phyloP scores from a whole-genome alignment of 108 stramenopile species.

The Seminavis robusta region DNA sequence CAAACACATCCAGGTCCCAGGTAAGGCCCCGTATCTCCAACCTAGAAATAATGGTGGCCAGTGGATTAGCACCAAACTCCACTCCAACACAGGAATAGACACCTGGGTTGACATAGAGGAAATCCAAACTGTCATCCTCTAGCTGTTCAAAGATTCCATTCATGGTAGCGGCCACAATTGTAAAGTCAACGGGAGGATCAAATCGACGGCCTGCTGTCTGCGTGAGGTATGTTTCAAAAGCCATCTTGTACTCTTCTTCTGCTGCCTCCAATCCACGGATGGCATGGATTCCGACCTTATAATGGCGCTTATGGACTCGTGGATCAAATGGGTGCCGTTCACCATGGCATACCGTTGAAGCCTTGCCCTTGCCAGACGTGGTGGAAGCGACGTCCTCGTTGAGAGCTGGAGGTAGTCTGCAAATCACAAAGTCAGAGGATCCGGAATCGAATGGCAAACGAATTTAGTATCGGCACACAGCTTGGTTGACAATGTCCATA shows the following conservation, averaged over 20 bases:
- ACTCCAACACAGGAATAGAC: conserved; percentile 13
- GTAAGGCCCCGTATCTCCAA: not conserved
- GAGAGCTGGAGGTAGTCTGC: too few relatives aligned
- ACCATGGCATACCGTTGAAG: too few relatives aligned
- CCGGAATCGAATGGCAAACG: too few relatives aligned
- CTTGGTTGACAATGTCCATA: too few relatives aligned
- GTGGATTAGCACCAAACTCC: conserved; percentile 7
- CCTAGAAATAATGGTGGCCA: conserved; percentile 2
- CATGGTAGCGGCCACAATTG: not conserved
- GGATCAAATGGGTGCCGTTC: too few relatives aligned
- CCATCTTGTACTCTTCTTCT: not conserved
- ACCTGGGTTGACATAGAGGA: conserved; percentile 14
- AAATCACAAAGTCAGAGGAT: too few relatives aligned
- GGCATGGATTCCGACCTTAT: not conserved
- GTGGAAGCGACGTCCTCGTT: too few relatives aligned
- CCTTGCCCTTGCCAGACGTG: too few relatives aligned
- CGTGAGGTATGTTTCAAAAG: conserved; percentile 12
- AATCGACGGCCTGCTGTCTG: conserved; percentile 11
- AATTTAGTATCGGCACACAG: too few relatives aligned
- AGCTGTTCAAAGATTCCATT: conserved; percentile 3
- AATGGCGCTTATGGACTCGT: not conserved
- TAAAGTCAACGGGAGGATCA: conserved; percentile 14
- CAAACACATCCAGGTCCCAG: conserved; percentile 6
- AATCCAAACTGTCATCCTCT: conserved; percentile 10
- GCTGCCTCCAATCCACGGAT: not conserved